Evolutionary conservation across 768 basidiomycete genomes (phyloP), one percentile per base, ranked within the genome.

Genomic region (Cantharellus cinnabarinus): DNA sequence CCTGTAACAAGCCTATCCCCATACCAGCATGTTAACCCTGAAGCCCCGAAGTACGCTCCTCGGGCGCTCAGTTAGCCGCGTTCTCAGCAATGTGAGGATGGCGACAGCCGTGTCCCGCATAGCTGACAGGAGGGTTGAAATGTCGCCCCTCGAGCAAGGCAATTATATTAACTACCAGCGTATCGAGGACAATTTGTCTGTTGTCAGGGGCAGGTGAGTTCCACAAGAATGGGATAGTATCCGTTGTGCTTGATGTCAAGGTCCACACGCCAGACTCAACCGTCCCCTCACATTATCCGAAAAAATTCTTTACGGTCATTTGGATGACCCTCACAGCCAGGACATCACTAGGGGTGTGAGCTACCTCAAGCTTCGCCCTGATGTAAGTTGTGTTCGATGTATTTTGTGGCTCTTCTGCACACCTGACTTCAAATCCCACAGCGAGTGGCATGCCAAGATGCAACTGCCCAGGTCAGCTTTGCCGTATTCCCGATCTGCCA

Each of bases 301-400:
- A 73, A 95, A 97, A 80, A 85, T 95, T 67, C 76, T 97, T 44
- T 99, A 99, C 71, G 95, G 95, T 60, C 95, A 99, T 75, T 78
- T 98, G 65, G 94, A 97, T 72, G 87, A 97, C 72, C 82, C 94
- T 58, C 82, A 83, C 65, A 79, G 81, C 67, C 89, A 91, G 70
- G 88, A 93, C 67, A 86, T 99, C 68, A 79, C 79, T 61, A 85
- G 94, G 56, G 95, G 95, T 59, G 78, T 77, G 58, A 93, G 89
- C 69, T 98, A 99, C 75, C 82, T 99, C 72, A 97, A 90, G 75
- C 83, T 99, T 51, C 82, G 95, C 64, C 94, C 95, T 42, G 95
- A 98, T 74, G 94, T 94, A 68, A 66, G 89, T 54, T 37, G 52
- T 10, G 14, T 10, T 37, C 38, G 10, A 54, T 37, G 7, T 80